phyloP scores from a whole-genome alignment of 805 yeast species.

The Yarrowia phangngaensis region DNA sequence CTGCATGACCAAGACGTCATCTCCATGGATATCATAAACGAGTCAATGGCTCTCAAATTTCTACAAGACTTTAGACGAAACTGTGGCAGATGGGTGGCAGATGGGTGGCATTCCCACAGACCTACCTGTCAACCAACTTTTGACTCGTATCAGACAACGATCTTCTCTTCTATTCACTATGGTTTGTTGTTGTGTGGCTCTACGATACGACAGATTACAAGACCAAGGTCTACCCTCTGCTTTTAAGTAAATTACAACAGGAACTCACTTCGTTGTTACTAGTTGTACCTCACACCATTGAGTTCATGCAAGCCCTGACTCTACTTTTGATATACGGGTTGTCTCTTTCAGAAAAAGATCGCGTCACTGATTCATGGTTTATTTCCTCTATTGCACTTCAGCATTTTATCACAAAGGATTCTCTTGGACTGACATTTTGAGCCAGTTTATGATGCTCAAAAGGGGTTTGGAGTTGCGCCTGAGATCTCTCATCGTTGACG shows the following conservation, averaged over 20 bases:
- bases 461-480: too few species aligned
- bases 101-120: conserved; percentile 62
- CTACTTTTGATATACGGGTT: conserved; percentile 62
- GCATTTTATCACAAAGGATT: conserved; percentile 54
- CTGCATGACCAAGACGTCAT: conserved; percentile 48
- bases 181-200: conserved; percentile 59
- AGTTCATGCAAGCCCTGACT: conserved; percentile 65
- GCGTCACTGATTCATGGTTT: conserved; percentile 66
- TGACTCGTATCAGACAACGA: conserved; percentile 45
- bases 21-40: conserved; percentile 47
- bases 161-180: conserved; percentile 65
- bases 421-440: conserved; percentile 31
- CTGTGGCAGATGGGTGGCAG: conserved; percentile 75
- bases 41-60: conserved; percentile 48
- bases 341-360: conserved; percentile 51
- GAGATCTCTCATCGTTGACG: too few species aligned
- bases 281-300: conserved; percentile 48
- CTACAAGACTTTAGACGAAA: conserved; percentile 58
- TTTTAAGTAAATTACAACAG: conserved; percentile 47
- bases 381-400: conserved; percentile 63
- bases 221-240: conserved; percentile 43
- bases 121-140: conserved; percentile 47
- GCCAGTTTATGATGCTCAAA: too few species aligned
- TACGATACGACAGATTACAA: conserved; percentile 47
- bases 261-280: conserved; percentile 50